A percentile compares a stretch with the other conserved stretches of the same genome.
These are phyloP conservation scores for Calonectria honghensis DNA, from an alignment of 2,329 filamentous ascomycete species.

Conservation along the genomic window DNA sequence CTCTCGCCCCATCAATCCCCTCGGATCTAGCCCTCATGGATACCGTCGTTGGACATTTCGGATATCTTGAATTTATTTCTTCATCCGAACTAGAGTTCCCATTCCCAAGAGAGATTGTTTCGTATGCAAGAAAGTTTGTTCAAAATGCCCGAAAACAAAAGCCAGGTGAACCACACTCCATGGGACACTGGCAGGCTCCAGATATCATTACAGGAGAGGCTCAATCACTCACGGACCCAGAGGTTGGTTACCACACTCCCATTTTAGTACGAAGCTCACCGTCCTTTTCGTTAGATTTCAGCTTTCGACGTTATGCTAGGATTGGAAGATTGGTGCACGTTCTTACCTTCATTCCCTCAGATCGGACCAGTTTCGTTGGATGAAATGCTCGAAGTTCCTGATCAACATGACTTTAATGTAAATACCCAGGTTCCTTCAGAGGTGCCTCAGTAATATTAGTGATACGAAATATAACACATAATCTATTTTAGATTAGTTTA, in stretches of 20 bases:
- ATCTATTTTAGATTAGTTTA: background rate
- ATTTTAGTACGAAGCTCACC: background rate
- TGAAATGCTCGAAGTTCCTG: constrained; percentile 1
- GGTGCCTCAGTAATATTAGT: background rate
- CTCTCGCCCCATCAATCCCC: background rate
- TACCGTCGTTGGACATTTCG: constrained; percentile 28
- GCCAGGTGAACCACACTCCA: background rate
- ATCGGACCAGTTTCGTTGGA: constrained; percentile 16
- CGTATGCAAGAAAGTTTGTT: constrained; percentile 23
- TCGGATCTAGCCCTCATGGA: constrained; percentile 31
- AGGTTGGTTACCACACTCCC: background rate
- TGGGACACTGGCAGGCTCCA: background rate
- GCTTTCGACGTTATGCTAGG: constrained; percentile 25
- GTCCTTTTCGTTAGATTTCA: constrained; percentile 14
- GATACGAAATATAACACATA: background rate
- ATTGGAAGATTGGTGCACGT: constrained; percentile 34
- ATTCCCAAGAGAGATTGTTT: constrained; percentile 25
- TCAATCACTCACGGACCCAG: background rate
- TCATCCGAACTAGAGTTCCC: constrained; percentile 30
- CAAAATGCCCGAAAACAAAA: background rate
- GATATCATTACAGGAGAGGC: background rate
- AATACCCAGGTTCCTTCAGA: background rate
- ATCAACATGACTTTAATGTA: background rate
- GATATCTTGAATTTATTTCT: constrained; percentile 31
- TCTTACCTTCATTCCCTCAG: constrained; percentile 23